Evolutionary conservation across 768 basidiomycete species (phyloP), one percentile per base, ranked within the genome.

Genomic region (Mycena albidolilacea): DNA sequence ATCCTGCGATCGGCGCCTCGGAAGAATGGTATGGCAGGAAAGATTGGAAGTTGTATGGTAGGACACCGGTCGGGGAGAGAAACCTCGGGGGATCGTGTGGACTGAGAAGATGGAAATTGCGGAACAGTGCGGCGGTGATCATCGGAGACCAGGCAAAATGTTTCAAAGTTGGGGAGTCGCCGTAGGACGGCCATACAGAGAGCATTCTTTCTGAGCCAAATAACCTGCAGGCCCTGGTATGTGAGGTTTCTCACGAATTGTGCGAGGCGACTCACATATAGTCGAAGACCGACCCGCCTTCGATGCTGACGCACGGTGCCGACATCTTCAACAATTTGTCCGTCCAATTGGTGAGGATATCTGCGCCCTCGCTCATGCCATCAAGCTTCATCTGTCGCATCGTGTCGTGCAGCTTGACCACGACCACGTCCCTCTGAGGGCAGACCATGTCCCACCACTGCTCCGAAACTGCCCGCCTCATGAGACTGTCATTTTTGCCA

Each of bases 1-100:
- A 78, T 23, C 87, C 85, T 9, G 80, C 67, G 38, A 87, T 79
- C 7, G 78, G 75, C 35, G 55, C 55, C 12, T 21, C 54, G 46
- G 66, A 55, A 1, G 70, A 5, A n/a, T 9, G 70, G 17, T 46
- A 44, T 5, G 73, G 60, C 7, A 1, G 35, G 73, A 75, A 75
- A 1, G 64, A 54, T 5, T 38, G 21, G 64, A 70, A 50, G 6
- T 30, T 19, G 65, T 70, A 64, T 0, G 73, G 52, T 17, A 46
- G 41, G 41, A 21, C 5, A 4, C 4, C 39, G 41, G 17, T 35
- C 5, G 44, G 39, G 68, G 63, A 12, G 21, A 7, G 52, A 39
- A 35, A 19, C 9, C n/a, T 1, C 1, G 19, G 17, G 67, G 64
- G 37, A 10, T 23, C 9, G 52, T 3, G 30, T 63, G 1, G 55